Evolutionary conservation across 768 basidiomycete genomes (phyloP).

Genomic region (Pisolithus orientalis): DNA sequence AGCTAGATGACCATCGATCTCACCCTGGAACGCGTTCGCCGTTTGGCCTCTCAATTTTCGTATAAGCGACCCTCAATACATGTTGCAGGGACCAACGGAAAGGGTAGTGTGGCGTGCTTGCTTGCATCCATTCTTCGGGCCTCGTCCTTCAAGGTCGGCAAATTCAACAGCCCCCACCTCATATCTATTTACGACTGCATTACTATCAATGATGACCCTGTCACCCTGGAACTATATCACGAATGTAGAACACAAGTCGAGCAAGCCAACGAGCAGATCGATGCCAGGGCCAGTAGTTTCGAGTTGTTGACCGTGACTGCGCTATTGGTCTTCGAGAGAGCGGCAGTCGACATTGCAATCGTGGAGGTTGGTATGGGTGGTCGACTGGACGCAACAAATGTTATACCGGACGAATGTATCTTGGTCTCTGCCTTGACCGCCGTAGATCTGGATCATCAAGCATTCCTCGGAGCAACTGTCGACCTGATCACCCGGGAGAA

Average conservation of each 20-base stretch:
- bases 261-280: slow-evolving; percentile 35
- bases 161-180: slow-evolving; percentile 93
- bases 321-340: slow-evolving; percentile 64
- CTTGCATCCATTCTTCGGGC: slow-evolving; percentile 67
- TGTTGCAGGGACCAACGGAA: slow-evolving; percentile 94
- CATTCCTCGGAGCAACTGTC: slow-evolving; percentile 76
- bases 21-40: slow-evolving; percentile 51
- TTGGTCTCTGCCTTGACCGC: slow-evolving; percentile 77
- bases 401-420: slow-evolving; percentile 63
- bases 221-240: slow-evolving; percentile 44
- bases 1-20: slow-evolving; percentile 62
- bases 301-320: slow-evolving; percentile 85
- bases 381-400: slow-evolving; percentile 86
- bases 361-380: slow-evolving; percentile 97
- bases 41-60: slow-evolving; percentile 45
- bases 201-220: slow-evolving; percentile 50
- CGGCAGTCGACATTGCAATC: slow-evolving; percentile 71
- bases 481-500: slow-evolving; percentile 77
- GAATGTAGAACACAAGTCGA: slow-evolving; percentile 43
- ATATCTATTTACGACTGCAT: slow-evolving; percentile 74
- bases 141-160: slow-evolving; percentile 57
- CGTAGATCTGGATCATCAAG: slow-evolving; percentile 92
- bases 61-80: slow-evolving; percentile 82
- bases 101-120: slow-evolving; percentile 86
- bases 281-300: slow-evolving; percentile 59